Evolutionary conservation across 1,139 yeast species (phyloP).

Genomic region (Blastobotrys buckinghamii): DNA sequence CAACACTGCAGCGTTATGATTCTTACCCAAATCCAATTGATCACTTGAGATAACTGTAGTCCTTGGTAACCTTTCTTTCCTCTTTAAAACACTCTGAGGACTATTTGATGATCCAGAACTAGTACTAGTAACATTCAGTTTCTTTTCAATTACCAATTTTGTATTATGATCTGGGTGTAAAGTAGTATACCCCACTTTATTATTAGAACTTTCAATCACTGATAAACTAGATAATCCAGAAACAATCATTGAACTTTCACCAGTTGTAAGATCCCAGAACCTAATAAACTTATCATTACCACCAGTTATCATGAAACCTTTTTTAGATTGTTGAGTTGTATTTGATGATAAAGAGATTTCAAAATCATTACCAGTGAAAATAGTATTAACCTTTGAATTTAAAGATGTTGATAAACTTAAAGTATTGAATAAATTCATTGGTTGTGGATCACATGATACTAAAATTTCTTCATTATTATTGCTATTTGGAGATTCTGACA

Average conservation of each 20-base stretch:
- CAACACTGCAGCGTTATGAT: constrained; percentile 47
- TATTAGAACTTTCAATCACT: not conserved
- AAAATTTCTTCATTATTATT: not conserved
- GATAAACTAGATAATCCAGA: constrained; percentile 27
- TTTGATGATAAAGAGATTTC: constrained; percentile 13
- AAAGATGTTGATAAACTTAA: not conserved
- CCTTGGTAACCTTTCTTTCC: constrained; percentile 26
- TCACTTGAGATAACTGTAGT: constrained; percentile 34
- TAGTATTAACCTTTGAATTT: constrained; percentile 15
- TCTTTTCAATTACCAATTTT: constrained; percentile 23
- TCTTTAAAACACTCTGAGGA: constrained; percentile 6
- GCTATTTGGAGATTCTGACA: not conserved
- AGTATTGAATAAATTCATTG: constrained; percentile 8
- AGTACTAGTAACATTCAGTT: constrained; percentile 20
- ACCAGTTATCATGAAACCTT: constrained; percentile 33
- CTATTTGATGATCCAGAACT: constrained; percentile 9
- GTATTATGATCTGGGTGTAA: constrained; percentile 35
- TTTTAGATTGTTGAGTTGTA: not conserved
- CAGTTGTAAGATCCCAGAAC: constrained; percentile 43
- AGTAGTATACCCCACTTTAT: constrained; percentile 31
- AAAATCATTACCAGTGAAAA: constrained; percentile 29
- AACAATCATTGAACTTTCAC: constrained; percentile 39
- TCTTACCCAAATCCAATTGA: constrained; percentile 35
- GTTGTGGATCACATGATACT: not conserved
- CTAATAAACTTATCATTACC: constrained; percentile 40